Conservation (phyloP, 2,329 filamentous ascomycete species). For the Clonostachys chloroleuca region DNA sequence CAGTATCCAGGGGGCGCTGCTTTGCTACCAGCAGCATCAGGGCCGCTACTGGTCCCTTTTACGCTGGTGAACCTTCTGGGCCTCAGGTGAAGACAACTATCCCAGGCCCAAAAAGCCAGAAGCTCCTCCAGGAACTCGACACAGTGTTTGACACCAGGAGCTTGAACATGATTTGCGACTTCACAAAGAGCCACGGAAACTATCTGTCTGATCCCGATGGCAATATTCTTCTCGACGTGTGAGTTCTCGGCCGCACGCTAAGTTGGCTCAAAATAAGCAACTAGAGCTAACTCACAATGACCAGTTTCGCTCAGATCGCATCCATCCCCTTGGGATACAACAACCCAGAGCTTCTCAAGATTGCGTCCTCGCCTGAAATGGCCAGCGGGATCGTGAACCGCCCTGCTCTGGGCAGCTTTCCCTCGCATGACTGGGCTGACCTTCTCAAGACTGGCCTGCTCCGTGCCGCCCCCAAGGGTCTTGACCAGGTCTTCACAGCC, state of each 20-base stretch:
- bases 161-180: conserved; percentile 79
- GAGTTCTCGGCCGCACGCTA: conserved; percentile 18
- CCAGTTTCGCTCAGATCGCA: conserved; percentile 82
- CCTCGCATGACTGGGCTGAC: conserved; percentile 76
- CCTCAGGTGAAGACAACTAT: conserved; percentile 55
- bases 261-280: too few relatives aligned
- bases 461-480: conserved; percentile 74
- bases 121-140: conserved; percentile 65
- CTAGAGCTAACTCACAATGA: not conserved
- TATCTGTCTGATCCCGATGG: conserved; percentile 73
- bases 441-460: conserved; percentile 78
- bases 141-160: conserved; percentile 82
- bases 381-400: conserved; percentile 78
- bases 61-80: conserved; percentile 43
- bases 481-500: conserved; percentile 87
- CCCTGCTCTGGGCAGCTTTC: conserved; percentile 87
- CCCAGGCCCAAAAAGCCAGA: conserved; percentile 71
- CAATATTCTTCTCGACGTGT: conserved; percentile 70
- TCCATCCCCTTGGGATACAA: conserved; percentile 93
- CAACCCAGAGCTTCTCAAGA: conserved; percentile 70
- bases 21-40: conserved; percentile 13
- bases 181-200: conserved; percentile 72
- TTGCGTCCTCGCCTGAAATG: conserved; percentile 75
- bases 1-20: conserved; percentile 6
- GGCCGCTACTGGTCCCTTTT: conserved; percentile 27